Base-by-base conservation (phyloP, 78 protist species). In the Creolimax fragrantissima region DNA sequence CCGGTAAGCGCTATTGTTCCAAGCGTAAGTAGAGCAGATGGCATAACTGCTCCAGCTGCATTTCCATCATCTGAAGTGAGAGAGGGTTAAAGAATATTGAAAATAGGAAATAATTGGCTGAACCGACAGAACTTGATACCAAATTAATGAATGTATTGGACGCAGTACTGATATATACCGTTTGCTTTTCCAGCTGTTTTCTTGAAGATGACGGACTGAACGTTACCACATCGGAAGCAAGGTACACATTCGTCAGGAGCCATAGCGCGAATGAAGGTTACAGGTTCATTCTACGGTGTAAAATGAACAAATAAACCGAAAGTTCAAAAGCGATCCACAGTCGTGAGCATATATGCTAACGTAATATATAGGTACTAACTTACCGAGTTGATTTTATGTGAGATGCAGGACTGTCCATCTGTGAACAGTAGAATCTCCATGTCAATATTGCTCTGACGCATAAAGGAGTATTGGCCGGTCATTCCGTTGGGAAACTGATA, bases 151-250 rank as follows among this genome's bases (percentile, higher is more conserved):
- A n/a, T n/a, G n/a, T n/a, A n/a, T n/a, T n/a, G n/a, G n/a, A n/a
- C n/a, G n/a, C n/a, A n/a, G n/a, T n/a, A n/a, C n/a, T n/a, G n/a
- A n/a, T n/a, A n/a, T n/a, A n/a, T n/a, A n/a, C n/a, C n/a, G n/a
- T n/a, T n/a, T n/a, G n/a, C n/a, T n/a, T n/a, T n/a, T n/a, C n/a
- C n/a, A n/a, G n/a, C n/a, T n/a, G n/a, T n/a, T n/a, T n/a, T n/a
- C n/a, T n/a, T n/a, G 90, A 88, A 88, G 7, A 24, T 6, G 5
- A 88, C 90, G 6, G 90, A 88, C 67, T 88, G 36, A 36, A 88
- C 90, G 35, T 88, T 88, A 5, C 90, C 90, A 36, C 90, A 88
- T 32, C 67, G 47, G 47, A 43, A 43, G 67, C 90, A 88, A 24
- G 67, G 85, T 7, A 24, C 32, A 2, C 90, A 88, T 88, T 6